Conservation (phyloP, 2,329 filamentous ascomycete species). For the Arthrobotrys sinensis region DNA sequence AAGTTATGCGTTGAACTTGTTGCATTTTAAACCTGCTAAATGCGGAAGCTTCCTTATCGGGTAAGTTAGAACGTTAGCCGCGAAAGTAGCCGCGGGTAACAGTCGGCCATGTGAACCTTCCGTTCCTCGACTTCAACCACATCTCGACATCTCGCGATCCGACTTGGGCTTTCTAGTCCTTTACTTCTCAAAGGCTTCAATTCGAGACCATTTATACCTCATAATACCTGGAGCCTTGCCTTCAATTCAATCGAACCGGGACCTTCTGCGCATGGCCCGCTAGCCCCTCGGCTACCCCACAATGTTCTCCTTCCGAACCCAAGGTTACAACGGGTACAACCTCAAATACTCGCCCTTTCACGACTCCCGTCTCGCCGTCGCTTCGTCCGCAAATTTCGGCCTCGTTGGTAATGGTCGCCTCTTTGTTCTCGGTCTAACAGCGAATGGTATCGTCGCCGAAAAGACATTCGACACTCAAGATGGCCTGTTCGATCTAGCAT, state of each 20-base stretch:
- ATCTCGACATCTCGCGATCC: neutral
- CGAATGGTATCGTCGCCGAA: constrained; percentile 85
- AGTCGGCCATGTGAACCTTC: constrained; percentile 26
- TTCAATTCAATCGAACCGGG: neutral
- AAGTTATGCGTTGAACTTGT: neutral
- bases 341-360: constrained; percentile 99
- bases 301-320: constrained; percentile 95
- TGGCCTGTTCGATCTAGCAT: constrained; percentile 92
- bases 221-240: neutral
- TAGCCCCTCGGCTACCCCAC: constrained; percentile 20
- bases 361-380: constrained; percentile 92
- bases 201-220: neutral
- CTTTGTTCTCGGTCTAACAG: constrained; percentile 85
- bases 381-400: constrained; percentile 93
- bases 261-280: neutral
- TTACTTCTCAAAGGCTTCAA: too few species aligned
- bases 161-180: too few species aligned
- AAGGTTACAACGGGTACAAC: constrained; percentile 94
- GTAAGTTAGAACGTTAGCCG: neutral
- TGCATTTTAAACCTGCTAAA: neutral
- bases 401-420: constrained; percentile 95
- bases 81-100: constrained; percentile 25
- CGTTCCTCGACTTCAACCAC: constrained; percentile 7
- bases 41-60: neutral
- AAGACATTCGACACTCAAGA: constrained; percentile 98